A percentile compares a stretch with the other conserved stretches of the same genome.
These are phyloP conservation scores for Cerrena zonata DNA, from an alignment of 1,284 basidiomycete species.

Conservation along the genomic window DNA sequence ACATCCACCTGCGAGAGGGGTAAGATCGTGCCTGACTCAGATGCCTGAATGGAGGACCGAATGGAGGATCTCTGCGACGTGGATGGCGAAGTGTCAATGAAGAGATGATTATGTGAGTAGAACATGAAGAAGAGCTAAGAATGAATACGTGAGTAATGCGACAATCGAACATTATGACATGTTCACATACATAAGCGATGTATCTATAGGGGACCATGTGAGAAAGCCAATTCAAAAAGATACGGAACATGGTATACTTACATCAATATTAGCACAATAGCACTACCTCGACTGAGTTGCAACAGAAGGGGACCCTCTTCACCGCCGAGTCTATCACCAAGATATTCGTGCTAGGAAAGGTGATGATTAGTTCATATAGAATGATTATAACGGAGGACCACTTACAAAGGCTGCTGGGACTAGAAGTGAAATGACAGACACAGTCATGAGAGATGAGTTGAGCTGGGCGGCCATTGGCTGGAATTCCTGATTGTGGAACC, in stretches of 20 bases:
- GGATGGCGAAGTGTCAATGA: conserved; percentile 37
- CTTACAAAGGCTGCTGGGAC: conserved; percentile 60
- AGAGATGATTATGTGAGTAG: conserved; percentile 58
- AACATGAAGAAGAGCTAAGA: conserved; percentile 48
- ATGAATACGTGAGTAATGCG: neutral
- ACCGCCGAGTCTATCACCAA: conserved; percentile 33
- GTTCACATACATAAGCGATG: conserved; percentile 28
- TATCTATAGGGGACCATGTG: conserved; percentile 24
- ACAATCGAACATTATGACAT: conserved; percentile 1
- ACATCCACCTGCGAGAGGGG: conserved; percentile 26
- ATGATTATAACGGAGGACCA: conserved; percentile 12
- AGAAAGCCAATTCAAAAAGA: conserved; percentile 12
- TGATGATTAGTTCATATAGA: neutral
- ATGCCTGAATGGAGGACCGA: neutral
- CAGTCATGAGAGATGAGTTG: conserved; percentile 57
- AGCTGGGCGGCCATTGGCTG: conserved; percentile 58
- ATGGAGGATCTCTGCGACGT: neutral
- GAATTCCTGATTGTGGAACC: conserved; percentile 61
- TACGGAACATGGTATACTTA: conserved; percentile 33
- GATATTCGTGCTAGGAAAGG: conserved; percentile 33
- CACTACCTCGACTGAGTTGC: conserved; percentile 41
- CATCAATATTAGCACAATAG: conserved; percentile 52
- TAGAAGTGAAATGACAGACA: conserved; percentile 52
- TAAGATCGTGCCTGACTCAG: neutral
- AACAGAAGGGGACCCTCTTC: conserved; percentile 34